Conservation (phyloP, 2,329 filamentous ascomycete genomes). For the Fusarium dimerum region DNA sequence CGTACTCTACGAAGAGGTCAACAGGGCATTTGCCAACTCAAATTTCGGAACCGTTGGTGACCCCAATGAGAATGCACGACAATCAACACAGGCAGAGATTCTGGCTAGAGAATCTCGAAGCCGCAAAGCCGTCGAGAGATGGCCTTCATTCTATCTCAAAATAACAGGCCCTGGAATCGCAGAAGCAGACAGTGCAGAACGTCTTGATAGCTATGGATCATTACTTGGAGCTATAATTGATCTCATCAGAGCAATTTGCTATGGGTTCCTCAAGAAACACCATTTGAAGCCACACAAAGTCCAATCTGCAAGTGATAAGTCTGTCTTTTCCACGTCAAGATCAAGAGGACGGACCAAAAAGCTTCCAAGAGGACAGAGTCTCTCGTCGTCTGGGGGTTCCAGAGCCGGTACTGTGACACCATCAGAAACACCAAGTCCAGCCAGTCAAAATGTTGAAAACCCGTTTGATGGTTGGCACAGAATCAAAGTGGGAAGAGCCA, state of each 20-base stretch:
- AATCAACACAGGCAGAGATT: constrained; percentile 43
- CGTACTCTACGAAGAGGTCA: constrained; percentile 75
- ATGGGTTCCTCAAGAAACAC: constrained; percentile 74
- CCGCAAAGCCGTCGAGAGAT: constrained; percentile 69
- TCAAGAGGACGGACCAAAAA: constrained; percentile 17
- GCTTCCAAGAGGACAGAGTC: constrained; percentile 9
- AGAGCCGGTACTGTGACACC: constrained; percentile 13
- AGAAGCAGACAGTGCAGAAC: constrained; percentile 38
- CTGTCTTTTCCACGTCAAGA: constrained; percentile 27
- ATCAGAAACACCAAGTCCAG: constrained; percentile 1
- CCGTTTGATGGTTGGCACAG: constrained; percentile 42
- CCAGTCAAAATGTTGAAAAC: constrained; percentile 10
- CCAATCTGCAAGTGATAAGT: constrained; percentile 22
- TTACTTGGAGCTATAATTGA: constrained; percentile 53
- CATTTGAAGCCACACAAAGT: constrained; percentile 60
- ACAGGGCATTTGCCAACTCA: constrained; percentile 74
- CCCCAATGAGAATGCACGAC: constrained; percentile 34
- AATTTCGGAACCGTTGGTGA: constrained; percentile 69
- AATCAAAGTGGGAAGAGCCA: constrained; percentile 33
- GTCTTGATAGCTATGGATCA: constrained; percentile 47
- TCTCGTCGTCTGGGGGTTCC: constrained; percentile 13
- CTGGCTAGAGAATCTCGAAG: constrained; percentile 52
- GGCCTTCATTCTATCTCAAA: constrained; percentile 87
- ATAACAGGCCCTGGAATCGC: constrained; percentile 46
- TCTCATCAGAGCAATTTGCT: constrained; percentile 67